Base-by-base conservation (phyloP, 768 basidiomycete genomes). In the Auriscalpium orientale region DNA sequence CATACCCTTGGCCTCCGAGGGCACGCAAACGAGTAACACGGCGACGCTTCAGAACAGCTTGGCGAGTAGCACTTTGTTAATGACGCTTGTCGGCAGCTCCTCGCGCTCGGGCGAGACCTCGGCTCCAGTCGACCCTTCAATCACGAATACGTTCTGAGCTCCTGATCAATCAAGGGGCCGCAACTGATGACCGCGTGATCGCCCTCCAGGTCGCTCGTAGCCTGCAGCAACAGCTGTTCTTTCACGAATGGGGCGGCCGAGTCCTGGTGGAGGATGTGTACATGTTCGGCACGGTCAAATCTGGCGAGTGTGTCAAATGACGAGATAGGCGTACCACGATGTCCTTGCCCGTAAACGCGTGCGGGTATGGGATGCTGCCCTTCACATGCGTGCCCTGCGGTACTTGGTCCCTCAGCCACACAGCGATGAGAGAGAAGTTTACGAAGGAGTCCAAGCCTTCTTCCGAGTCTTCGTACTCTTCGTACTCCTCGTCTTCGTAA, bases 211-310 rank as follows among this genome's bases (percentile, higher is more conserved):
- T 95, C 38, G 97, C 93, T 4, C 84, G 92, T 40, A 91, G 89
- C 56, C 76, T 98, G 38, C 94, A 98, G 66, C 86, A 93, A 98
- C 5, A 98, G 78, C 67, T 95, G 92, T 98, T 93, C 77, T 95
- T 97, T 70, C 91, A 92, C 66, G 95, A 98, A 66, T 95, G 94
- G 91, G 91, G 89, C 34, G 84, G 85, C 50, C 82, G 85, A 18
- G 76, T 85, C 1, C 71, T 97, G 54, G 89, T 95, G 4, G 93
- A 95, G 64, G 91, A 95, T 59, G 93, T 97, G 7, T 97, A 90
- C 72, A 89, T 88, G 78, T 95, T 97, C 70, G 46, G 50, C 7
- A 40, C 16, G 18, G 58, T 61, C 53, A 53, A 18, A 44, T 6
- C 35, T 8, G 20, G 13, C 13, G 10, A 20, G 28, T 16, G 11